Conservation (phyloP, 1,139 yeast genomes). For the Petasospora rhodanensis region DNA sequence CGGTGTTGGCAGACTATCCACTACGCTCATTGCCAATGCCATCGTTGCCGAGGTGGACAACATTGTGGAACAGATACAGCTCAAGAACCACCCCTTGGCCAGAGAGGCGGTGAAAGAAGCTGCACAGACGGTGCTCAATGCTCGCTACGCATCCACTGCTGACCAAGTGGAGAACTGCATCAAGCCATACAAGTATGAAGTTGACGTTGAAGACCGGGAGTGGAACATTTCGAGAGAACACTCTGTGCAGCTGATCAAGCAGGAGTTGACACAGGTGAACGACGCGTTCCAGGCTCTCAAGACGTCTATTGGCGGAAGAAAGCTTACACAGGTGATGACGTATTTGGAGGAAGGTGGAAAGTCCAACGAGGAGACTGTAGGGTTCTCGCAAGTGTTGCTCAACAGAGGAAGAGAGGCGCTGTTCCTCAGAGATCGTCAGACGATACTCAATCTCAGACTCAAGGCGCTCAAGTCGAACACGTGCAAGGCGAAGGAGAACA, state of each 20-base stretch:
- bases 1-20: slow-evolving; percentile 89
- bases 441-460: slow-evolving; percentile 68
- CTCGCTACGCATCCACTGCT: slow-evolving; percentile 85
- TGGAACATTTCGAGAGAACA: slow-evolving; percentile 84
- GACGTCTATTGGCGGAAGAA: slow-evolving; percentile 74
- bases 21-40: slow-evolving; percentile 77
- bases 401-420: slow-evolving; percentile 79
- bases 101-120: slow-evolving; percentile 79
- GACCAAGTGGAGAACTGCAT: slow-evolving; percentile 98
- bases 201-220: slow-evolving; percentile 92
- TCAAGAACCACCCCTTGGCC: slow-evolving; percentile 82
- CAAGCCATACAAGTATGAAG: slow-evolving; percentile 95
- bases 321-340: slow-evolving; percentile 75
- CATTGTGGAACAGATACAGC: slow-evolving; percentile 66
- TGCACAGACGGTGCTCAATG: slow-evolving; percentile 70
- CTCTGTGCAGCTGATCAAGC: slow-evolving; percentile 66
- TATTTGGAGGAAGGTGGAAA: slow-evolving; percentile 46
- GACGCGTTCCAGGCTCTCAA: slow-evolving; percentile 59
- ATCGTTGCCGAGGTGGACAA: slow-evolving; percentile 73
- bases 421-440: slow-evolving; percentile 75
- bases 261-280: slow-evolving; percentile 82
- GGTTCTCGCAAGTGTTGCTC: slow-evolving; percentile 68
- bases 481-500: slow-evolving; percentile 75
- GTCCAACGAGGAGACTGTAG: slow-evolving; percentile 54
- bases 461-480: slow-evolving; percentile 69